Evolutionary conservation across 331 rosid genomes (phyloP), one percentile per base, ranked within the genome.

Genomic region (Acacia concinna): DNA sequence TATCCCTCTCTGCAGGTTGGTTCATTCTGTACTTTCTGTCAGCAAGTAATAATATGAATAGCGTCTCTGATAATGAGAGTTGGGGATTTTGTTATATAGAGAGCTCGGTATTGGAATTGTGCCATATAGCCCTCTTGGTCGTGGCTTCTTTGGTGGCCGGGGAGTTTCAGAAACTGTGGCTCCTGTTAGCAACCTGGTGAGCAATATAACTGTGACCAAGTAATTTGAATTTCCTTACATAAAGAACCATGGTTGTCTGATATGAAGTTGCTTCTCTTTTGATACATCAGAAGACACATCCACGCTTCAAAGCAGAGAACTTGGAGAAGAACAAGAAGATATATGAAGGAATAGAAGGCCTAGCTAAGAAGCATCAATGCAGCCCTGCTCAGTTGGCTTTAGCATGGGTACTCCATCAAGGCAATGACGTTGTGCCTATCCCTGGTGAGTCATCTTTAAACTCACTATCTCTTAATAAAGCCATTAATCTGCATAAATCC

Each of bases 41-140:
- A 15, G 68, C 0, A 12, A 28, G 52, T 38, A 57, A 21, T 57
- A 27, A 21, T 25, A 27, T 23, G 32, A 57, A 40, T 40, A 43
- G n/a, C 28, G 67, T 27, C 20, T 28, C 37, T 28, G 34, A 27
- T 60, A 13, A n/a, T 56, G 30, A n/a, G 70, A 86, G 85, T 88
- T 70, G 25, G 71, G 17, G 47, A 32, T 80, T 20, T 74, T 76
- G 32, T 34, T 75, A 9, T 43, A 23, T 3, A 88, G 93, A 82
- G 90, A 91, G 52, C 90, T 89, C 74, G 96, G 90, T 31, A 91
- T 91, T 77, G 93, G 91, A 60, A 84, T 89, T 23, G 96, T 87
- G 59, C 88, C 96, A 6, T 91, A 91, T 46, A 73, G 91, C 54
- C 96, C 93, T 63, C 90, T 91, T 43, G 90, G 88, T 13, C 76